phyloP scores from a whole-genome alignment of 495 filamentous ascomycete genomes.

The Penicillium egyptiacum region DNA sequence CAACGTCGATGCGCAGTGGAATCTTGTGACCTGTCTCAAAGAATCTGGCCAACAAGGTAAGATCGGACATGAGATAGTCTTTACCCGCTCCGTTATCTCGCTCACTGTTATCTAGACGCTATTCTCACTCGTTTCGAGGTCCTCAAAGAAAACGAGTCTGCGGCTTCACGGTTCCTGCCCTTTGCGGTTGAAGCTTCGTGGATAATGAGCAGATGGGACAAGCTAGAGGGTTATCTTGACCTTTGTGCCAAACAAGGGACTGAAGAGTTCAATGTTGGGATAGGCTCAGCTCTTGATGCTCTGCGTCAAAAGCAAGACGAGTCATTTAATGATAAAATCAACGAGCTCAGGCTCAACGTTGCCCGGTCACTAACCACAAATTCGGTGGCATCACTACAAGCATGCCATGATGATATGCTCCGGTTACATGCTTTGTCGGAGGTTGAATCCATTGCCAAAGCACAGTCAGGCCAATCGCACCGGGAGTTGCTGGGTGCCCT shows the following conservation, averaged over 20 bases:
- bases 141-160: slow-evolving; percentile 56
- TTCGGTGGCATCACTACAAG: slow-evolving; percentile 72
- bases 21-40: slow-evolving; percentile 84
- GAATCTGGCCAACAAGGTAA: slow-evolving; percentile 88
- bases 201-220: slow-evolving; percentile 80
- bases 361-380: slow-evolving; percentile 70
- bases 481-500: slow-evolving; percentile 57
- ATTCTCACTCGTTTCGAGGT: slow-evolving; percentile 81
- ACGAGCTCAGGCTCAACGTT: slow-evolving; percentile 65
- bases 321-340: slow-evolving; percentile 59
- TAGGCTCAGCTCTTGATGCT: slow-evolving; percentile 70
- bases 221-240: slow-evolving; percentile 66
- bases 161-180: slow-evolving; percentile 61
- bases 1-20: slow-evolving; percentile 72
- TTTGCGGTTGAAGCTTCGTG: slow-evolving; percentile 89
- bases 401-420: slow-evolving; percentile 77
- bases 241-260: slow-evolving; percentile 49
- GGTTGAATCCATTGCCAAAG: slow-evolving; percentile 72
- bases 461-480: slow-evolving; percentile 33
- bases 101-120: slow-evolving; percentile 55
- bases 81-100: slow-evolving; percentile 18
- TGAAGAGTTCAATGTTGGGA: slow-evolving; percentile 77
- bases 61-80: background rate
- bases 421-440: slow-evolving; percentile 86
- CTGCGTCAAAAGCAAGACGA: slow-evolving; percentile 55